phyloP scores from a whole-genome alignment of 257 asterid species.

The Salvia miltiorrhiza region DNA sequence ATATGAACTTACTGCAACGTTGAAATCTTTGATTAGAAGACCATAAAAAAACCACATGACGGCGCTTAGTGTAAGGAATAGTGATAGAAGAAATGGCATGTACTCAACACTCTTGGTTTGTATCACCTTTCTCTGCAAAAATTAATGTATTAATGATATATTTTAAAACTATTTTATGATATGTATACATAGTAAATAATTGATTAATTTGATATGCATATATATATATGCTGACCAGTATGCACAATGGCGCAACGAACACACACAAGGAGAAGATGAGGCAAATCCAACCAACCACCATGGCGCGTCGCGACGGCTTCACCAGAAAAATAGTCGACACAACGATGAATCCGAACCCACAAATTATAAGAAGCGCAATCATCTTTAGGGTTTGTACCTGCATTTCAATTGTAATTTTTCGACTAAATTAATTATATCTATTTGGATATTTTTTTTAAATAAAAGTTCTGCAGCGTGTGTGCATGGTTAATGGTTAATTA shows the following conservation, averaged over 20 bases:
- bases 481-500: background rate
- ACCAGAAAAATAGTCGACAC: conserved; percentile 32
- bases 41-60: conserved; percentile 78
- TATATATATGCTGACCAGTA: conserved; percentile 39
- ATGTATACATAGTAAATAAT: too few species aligned
- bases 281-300: conserved; percentile 64
- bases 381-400: conserved; percentile 48
- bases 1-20: conserved; percentile 47
- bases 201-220: too few species aligned
- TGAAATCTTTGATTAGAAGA: conserved; percentile 37
- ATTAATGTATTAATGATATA: background rate
- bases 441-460: too few species aligned
- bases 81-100: conserved; percentile 70
- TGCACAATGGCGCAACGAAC: conserved; percentile 60
- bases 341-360: conserved; percentile 49
- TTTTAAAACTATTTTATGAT: too few species aligned
- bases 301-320: conserved; percentile 31
- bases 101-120: conserved; percentile 62
- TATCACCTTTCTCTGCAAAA: conserved; percentile 51
- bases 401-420: background rate
- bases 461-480: background rate
- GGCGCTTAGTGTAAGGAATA: conserved; percentile 65
- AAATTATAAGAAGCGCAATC: conserved; percentile 25
- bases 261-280: conserved; percentile 56
- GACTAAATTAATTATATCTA: too few species aligned